Base-by-base conservation (phyloP, 2,329 filamentous ascomycete genomes). In the Diaporthe sp. region DNA sequence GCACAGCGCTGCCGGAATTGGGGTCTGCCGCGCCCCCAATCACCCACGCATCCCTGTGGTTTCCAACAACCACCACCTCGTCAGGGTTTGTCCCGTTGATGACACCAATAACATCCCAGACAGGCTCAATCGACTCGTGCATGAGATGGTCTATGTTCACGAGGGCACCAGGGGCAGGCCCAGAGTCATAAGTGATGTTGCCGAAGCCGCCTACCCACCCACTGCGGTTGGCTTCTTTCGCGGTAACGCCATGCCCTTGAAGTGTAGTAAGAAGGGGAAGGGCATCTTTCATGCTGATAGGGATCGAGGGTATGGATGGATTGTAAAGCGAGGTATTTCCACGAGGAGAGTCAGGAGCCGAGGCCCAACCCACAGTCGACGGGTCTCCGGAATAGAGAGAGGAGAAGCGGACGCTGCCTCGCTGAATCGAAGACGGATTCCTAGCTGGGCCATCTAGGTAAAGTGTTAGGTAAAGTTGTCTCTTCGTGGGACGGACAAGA, bases 71-170 rank as follows among this genome's bases (percentile, higher is more conserved):
- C 59, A 99, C 87, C 1, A 98, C 95, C 80, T 98, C 95, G 78
- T 98, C 92, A 10, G 61, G 61, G 0, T 92, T 91, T 0, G 93
- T 94, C 13, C 96, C 97, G 79, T 98, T 98, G 81, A 99, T 94
- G 59, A 97, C 87, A 58, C 96, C 96, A 77, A 98, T 96, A 3
- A 97, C 94, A 80, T 99, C 93, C 95, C 95, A 98, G 70, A 96
- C 86, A 5, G 94, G 93, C 0, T 93, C 97, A 1, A 66, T 50
- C 22, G 61, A 66, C 61, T 66, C 61, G 61, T 66, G 61, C 61
- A 66, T 66, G 6, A 66, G 22, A 51, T 66, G 61, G 4, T 66
- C 30, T 5, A 66, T 66, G 22, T 66, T 66, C 22, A 66, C 61
- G 22, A 50, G 22, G 19, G 44, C 61, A 25, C 61, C 61, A 25